phyloP scores from a whole-genome alignment of 148 eudicot genomes.

The Camellia sinensis region DNA sequence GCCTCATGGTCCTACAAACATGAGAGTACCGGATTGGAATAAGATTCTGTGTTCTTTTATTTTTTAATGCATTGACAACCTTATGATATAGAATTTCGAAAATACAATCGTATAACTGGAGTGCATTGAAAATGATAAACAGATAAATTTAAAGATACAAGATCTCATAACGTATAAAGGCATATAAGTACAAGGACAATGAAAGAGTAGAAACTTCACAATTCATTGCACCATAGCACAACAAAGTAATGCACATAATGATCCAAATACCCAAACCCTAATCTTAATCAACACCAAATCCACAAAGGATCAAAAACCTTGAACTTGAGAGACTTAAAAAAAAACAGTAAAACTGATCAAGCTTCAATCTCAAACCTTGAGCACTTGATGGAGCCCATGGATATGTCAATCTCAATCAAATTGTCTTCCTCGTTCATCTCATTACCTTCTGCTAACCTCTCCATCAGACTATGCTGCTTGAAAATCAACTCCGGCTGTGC shows the following conservation, averaged over 20 bases:
- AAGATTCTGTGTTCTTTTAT: too few relatives aligned
- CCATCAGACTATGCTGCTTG: slow-evolving; percentile 23
- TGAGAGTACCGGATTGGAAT: too few relatives aligned
- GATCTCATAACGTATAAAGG: too few relatives aligned
- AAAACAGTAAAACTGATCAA: slow-evolving; percentile 25
- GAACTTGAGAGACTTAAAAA: not conserved
- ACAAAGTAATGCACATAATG: not conserved
- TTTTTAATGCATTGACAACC: too few relatives aligned
- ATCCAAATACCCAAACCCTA: not conserved
- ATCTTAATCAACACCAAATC: slow-evolving; percentile 12
- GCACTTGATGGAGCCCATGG: slow-evolving; percentile 84
- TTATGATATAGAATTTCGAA: too few relatives aligned
- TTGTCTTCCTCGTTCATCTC: slow-evolving; percentile 80
- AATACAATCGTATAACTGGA: too few relatives aligned
- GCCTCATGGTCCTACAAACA: too few relatives aligned
- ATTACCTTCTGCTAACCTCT: slow-evolving; percentile 33
- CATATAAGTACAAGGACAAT: not conserved
- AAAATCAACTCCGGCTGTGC: too few relatives aligned
- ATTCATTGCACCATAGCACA: not conserved
- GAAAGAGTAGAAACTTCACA: not conserved
- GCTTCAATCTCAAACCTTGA: slow-evolving; percentile 74
- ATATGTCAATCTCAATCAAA: slow-evolving; percentile 80
- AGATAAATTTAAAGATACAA: too few relatives aligned
- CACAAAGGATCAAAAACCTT: slow-evolving; percentile 19
- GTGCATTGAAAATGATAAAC: too few relatives aligned